Evolutionary conservation across 257 asterid species (phyloP).

Genomic region (Osmanthus fragrans): DNA sequence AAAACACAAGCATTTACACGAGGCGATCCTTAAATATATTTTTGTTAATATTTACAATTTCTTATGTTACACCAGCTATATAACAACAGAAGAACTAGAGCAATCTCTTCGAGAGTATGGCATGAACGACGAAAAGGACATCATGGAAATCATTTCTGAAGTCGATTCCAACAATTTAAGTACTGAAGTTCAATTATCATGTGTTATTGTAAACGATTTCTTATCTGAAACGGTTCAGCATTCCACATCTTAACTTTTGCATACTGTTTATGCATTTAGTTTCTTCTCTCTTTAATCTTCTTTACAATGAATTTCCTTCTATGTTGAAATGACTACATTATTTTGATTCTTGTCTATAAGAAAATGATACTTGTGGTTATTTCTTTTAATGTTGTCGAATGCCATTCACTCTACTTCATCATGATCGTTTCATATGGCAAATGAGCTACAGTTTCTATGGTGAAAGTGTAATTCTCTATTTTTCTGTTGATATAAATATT

Average conservation of each 20-base stretch:
- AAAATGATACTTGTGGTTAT: background rate
- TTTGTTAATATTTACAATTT: background rate
- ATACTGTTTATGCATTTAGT: background rate
- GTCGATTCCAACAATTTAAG: conserved; percentile 65
- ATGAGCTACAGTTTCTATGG: background rate
- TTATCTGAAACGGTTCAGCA: background rate
- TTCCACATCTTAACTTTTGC: background rate
- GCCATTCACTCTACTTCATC: background rate
- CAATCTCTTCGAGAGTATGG: conserved; percentile 68
- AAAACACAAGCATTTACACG: background rate
- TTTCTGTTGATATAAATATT: background rate
- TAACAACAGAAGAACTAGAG: conserved; percentile 70
- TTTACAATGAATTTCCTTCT: background rate
- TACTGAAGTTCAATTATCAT: background rate
- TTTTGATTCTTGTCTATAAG: background rate
- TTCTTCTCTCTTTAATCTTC: background rate
- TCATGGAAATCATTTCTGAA: conserved; percentile 61
- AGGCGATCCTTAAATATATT: background rate
- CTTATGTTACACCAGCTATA: conserved; percentile 38
- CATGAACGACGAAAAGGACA: conserved; percentile 52
- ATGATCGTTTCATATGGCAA: background rate
- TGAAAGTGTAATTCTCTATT: background rate
- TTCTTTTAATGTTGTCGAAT: background rate
- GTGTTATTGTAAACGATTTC: background rate
- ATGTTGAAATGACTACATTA: background rate